Conservation (phyloP, 495 filamentous ascomycete genomes). For the Podospora appendiculata region DNA sequence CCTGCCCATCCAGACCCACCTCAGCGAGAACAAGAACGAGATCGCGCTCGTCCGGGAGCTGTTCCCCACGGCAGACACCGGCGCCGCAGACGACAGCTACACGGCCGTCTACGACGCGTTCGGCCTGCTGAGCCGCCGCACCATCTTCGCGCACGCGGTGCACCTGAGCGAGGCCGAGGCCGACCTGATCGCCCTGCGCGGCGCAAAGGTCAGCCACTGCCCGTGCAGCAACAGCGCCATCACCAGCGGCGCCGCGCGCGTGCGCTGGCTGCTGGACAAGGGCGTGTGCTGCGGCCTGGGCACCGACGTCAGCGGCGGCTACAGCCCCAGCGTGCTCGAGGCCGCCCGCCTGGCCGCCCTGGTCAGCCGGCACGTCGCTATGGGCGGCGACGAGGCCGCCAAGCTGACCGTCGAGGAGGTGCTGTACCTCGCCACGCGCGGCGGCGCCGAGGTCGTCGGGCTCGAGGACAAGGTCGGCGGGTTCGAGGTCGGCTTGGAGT, state of each 20-base stretch:
- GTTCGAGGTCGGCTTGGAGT: constrained; percentile 82
- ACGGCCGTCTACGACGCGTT: constrained; percentile 69
- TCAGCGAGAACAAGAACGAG: constrained; percentile 77
- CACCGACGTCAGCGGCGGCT: constrained; percentile 86
- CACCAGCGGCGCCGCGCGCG: constrained; percentile 62
- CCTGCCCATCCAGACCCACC: constrained; percentile 81
- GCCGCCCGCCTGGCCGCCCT: constrained; percentile 70
- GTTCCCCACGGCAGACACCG: constrained; percentile 47
- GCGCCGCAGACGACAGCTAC: constrained; percentile 46
- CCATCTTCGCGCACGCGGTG: constrained; percentile 81
- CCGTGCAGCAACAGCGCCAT: constrained; percentile 78
- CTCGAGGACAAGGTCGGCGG: constrained; percentile 59
- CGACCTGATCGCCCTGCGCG: constrained; percentile 48
- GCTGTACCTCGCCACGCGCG: constrained; percentile 76
- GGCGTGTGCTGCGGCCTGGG: constrained; percentile 78
- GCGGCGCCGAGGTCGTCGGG: constrained; percentile 72
- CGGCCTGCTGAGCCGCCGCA: constrained; percentile 61
- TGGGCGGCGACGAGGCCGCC: constrained; percentile 36
- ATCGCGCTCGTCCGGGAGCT: constrained; percentile 56
- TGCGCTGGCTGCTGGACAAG: constrained; percentile 62
- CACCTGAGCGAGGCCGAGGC: constrained; percentile 62
- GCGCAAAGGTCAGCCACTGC: constrained; percentile 72
- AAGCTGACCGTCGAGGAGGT: constrained; percentile 79
- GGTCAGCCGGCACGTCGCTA: constrained; percentile 59
- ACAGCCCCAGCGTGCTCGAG: constrained; percentile 68